A percentile compares a stretch with the other conserved stretches of the same genome.
Conservation (phyloP, 805 yeast genomes). For the Monosporozyma yasuniensis region DNA sequence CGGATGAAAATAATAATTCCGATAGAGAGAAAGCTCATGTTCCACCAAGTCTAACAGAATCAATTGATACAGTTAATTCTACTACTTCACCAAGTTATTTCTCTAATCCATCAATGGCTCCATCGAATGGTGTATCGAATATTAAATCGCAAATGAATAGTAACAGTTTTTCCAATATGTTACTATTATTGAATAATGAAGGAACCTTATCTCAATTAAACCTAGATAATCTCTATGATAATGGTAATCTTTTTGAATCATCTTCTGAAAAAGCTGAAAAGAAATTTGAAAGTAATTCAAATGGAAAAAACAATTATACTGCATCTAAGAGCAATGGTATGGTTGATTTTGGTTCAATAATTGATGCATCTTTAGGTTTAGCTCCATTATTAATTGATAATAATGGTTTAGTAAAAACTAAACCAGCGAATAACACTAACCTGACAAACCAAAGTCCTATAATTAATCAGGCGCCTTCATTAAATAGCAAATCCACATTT, state of each 20-base stretch:
- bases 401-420: too few relatives aligned
- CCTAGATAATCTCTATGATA: constrained; percentile 2
- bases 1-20: background rate
- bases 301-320: background rate
- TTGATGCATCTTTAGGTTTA: constrained; percentile 71
- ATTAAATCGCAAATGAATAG: background rate
- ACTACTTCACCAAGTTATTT: background rate
- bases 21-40: background rate
- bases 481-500: background rate
- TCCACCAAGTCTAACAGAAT: background rate
- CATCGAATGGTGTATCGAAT: background rate
- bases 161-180: constrained; percentile 7
- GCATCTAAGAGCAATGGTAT: background rate
- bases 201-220: constrained; percentile 6
- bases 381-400: constrained; percentile 44
- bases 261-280: background rate
- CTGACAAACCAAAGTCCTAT: background rate
- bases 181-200: constrained; percentile 10
- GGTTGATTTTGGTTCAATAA: constrained; percentile 51
- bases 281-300: background rate
- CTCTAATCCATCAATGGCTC: background rate
- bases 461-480: background rate
- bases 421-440: too few relatives aligned
- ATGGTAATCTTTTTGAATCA: background rate
- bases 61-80: background rate